These are phyloP conservation scores for Mycothermus thermophilus DNA, from an alignment of 495 filamentous ascomycete genomes.

Conservation along the genomic window DNA sequence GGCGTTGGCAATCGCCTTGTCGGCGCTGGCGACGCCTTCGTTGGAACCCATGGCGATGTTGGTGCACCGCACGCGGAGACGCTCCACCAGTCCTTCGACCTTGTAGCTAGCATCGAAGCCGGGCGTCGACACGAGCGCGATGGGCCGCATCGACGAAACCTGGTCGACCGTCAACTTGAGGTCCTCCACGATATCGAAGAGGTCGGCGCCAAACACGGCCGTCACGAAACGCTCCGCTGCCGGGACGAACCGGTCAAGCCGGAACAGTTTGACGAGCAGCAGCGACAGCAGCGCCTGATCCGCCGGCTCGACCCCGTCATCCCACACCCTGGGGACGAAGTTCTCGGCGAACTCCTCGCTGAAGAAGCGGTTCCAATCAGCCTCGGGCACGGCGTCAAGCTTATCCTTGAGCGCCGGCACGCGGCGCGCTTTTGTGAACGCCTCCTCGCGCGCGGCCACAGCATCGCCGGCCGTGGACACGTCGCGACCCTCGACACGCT, in stretches of 20 bases:
- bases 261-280: conserved; percentile 83
- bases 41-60: conserved; percentile 99
- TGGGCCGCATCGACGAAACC: conserved; percentile 70
- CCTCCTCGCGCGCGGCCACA: conserved; percentile 54
- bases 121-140: conserved; percentile 83
- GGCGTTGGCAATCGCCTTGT: conserved; percentile 88
- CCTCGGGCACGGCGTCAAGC: conserved; percentile 43
- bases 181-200: conserved; percentile 72
- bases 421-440: conserved; percentile 51
- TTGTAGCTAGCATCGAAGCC: conserved; percentile 99
- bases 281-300: conserved; percentile 75
- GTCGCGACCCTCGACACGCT: conserved; percentile 60
- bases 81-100: conserved; percentile 86
- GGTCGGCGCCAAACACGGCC: conserved; percentile 72
- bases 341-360: conserved; percentile 79
- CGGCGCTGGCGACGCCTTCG: conserved; percentile 79
- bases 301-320: conserved; percentile 43
- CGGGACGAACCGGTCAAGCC: conserved; percentile 88
- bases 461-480: conserved; percentile 54
- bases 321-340: conserved; percentile 66
- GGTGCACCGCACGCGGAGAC: conserved; percentile 64
- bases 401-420: conserved; percentile 62
- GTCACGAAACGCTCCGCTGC: conserved; percentile 77
- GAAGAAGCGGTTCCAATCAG: conserved; percentile 68
- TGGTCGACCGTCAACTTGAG: conserved; percentile 73